Evolutionary conservation across 345 rosid genomes (phyloP).

Genomic region (Lumnitzera littorea): DNA sequence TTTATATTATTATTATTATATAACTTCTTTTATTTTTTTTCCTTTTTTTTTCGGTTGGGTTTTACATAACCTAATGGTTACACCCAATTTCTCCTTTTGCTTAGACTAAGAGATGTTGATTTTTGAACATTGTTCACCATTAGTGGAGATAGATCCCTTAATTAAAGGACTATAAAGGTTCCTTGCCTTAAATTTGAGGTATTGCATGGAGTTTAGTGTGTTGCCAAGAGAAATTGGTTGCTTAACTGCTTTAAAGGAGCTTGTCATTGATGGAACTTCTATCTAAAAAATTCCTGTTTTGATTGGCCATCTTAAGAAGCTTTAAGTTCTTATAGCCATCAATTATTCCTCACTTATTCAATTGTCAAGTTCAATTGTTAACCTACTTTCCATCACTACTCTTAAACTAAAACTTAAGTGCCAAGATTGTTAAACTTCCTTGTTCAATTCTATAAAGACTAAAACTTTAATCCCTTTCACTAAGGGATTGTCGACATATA

Average conservation of each 20-base stretch:
- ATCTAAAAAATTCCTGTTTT: not conserved
- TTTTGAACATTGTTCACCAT: not conserved
- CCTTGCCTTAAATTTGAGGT: not conserved
- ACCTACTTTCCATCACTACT: not conserved
- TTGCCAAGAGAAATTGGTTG: slow-evolving; percentile 1
- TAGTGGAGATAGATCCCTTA: slow-evolving; percentile 2
- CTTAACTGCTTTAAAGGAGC: not conserved
- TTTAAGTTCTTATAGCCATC: not conserved
- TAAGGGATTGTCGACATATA: slow-evolving; percentile 1
- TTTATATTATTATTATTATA: too few relatives aligned
- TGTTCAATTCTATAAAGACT: not conserved
- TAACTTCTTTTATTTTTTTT: too few relatives aligned
- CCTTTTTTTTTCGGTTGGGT: too few relatives aligned
- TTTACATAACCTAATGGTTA: not conserved
- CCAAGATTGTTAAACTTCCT: slow-evolving; percentile 1
- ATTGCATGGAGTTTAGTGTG: not conserved
- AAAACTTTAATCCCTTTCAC: not conserved
- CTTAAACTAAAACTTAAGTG: not conserved
- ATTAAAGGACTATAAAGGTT: not conserved
- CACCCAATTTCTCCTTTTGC: slow-evolving; percentile 1
- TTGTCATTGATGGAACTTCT: slow-evolving; percentile 5
- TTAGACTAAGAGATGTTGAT: not conserved
- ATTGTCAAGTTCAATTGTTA: slow-evolving; percentile 1
- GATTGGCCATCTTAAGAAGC: slow-evolving; percentile 1
- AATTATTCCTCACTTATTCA: not conserved